These are phyloP conservation scores for Bothriochloa decipiens DNA, from an alignment of 176 grass and related monocot genomes.

Conservation along the genomic window DNA sequence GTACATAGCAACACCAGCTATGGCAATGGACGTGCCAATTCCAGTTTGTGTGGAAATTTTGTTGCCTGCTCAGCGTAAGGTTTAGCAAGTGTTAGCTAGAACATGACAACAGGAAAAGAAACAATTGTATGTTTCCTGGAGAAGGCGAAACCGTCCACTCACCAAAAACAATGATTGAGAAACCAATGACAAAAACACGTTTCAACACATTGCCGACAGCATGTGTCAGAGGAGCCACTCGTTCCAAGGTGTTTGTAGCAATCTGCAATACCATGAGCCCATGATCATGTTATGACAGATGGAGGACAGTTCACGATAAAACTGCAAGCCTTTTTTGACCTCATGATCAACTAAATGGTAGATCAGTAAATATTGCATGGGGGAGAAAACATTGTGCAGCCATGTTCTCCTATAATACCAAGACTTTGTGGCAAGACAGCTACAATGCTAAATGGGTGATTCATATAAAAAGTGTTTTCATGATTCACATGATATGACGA, in stretches of 20 bases:
- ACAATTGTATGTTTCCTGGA: conserved; percentile 33
- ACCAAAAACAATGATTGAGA: conserved; percentile 90
- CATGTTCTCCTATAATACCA: conserved; percentile 5
- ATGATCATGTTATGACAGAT: conserved; percentile 22
- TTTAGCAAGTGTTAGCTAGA: conserved; percentile 32
- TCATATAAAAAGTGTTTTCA: conserved; percentile 1
- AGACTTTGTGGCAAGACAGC: neutral
- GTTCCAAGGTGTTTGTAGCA: conserved; percentile 95
- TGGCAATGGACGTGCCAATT: conserved; percentile 88
- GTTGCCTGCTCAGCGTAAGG: conserved; percentile 72
- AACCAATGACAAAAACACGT: conserved; percentile 98
- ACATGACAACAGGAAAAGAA: conserved; percentile 17
- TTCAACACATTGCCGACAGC: conserved; percentile 99
- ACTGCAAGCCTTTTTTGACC: neutral
- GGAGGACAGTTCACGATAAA: conserved; percentile 1
- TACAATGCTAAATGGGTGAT: conserved; percentile 11
- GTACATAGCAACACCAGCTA: conserved; percentile 89
- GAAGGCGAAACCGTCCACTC: conserved; percentile 11
- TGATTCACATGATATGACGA: conserved; percentile 30
- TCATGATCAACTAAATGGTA: conserved; percentile 25
- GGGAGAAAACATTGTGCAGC: neutral
- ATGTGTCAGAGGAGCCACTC: conserved; percentile 95
- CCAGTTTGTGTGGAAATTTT: conserved; percentile 91
- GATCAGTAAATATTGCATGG: conserved; percentile 14
- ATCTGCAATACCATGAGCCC: conserved; percentile 53